These are phyloP conservation scores for Byssoonygena ceratinophila DNA, from an alignment of 2,329 filamentous ascomycete species.

Conservation along the genomic window DNA sequence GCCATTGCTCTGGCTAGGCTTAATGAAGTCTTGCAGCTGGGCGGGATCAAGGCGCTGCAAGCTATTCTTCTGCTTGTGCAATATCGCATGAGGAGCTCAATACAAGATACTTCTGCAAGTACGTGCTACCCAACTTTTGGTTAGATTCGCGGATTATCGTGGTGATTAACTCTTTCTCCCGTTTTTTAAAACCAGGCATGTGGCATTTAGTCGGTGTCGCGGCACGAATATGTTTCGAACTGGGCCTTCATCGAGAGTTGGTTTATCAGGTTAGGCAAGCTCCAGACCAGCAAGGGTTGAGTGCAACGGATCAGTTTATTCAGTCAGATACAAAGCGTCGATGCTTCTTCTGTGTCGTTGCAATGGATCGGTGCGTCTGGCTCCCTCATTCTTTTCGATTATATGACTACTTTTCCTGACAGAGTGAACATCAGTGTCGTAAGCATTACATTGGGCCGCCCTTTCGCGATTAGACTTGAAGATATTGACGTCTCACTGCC, in stretches of 20 bases:
- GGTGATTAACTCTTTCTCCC: not conserved
- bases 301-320: constrained; percentile 9
- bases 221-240: constrained; percentile 33
- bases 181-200: constrained; percentile 19
- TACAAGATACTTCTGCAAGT: constrained; percentile 31
- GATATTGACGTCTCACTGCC: constrained; percentile 35
- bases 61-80: constrained; percentile 37
- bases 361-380: constrained; percentile 29
- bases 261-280: constrained; percentile 22
- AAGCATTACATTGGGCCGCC: constrained; percentile 33
- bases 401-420: not conserved
- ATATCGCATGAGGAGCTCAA: constrained; percentile 35
- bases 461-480: constrained; percentile 34
- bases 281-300: constrained; percentile 3
- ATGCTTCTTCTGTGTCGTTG: constrained; percentile 38
- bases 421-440: constrained; percentile 13
- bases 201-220: constrained; percentile 40
- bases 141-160: not conserved
- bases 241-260: constrained; percentile 35
- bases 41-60: constrained; percentile 33
- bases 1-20: constrained; percentile 32
- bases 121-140: not conserved
- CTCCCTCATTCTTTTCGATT: not conserved
- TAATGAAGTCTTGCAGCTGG: constrained; percentile 29
- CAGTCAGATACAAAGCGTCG: constrained; percentile 27